These are phyloP conservation scores for Tardiomyces depauwii DNA, from an alignment of 1,139 yeast genomes.

Conservation along the genomic window DNA sequence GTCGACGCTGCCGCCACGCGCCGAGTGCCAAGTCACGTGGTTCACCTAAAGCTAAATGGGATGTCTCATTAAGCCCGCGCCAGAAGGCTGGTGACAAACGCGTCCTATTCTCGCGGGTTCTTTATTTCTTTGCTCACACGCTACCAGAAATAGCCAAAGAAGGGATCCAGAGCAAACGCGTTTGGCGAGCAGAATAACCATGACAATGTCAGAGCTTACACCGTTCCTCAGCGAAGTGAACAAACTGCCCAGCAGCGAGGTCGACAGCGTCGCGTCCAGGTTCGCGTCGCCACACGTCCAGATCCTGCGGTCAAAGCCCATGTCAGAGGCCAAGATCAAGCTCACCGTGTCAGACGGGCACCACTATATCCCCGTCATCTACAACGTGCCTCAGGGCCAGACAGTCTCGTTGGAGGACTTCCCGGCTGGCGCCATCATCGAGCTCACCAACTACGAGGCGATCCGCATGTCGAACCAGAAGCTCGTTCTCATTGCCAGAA, in stretches of 20 bases:
- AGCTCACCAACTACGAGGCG: conserved; percentile 1
- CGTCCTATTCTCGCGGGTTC: neutral
- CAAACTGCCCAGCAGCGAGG: neutral
- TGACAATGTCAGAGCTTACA: neutral
- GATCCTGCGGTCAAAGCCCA: neutral
- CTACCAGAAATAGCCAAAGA: no score
- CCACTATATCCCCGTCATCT: neutral
- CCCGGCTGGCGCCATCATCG: conserved; percentile 3
- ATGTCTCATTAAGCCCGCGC: no score
- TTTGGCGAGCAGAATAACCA: neutral
- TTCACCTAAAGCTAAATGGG: neutral
- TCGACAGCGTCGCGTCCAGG: neutral
- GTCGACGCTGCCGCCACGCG: neutral
- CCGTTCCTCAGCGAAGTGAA: neutral
- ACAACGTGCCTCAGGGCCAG: neutral
- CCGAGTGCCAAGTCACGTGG: neutral
- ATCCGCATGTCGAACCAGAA: neutral
- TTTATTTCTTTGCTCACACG: no score
- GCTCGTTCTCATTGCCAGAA: neutral
- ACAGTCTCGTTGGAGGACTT: neutral
- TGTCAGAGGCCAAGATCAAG: neutral
- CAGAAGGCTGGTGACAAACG: neutral
- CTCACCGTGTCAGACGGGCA: conserved; percentile 3
- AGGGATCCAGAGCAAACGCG: neutral
- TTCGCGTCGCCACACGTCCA: neutral